Evolutionary conservation across 768 basidiomycete genomes (phyloP).

Genomic region (Suillus tomentosus): DNA sequence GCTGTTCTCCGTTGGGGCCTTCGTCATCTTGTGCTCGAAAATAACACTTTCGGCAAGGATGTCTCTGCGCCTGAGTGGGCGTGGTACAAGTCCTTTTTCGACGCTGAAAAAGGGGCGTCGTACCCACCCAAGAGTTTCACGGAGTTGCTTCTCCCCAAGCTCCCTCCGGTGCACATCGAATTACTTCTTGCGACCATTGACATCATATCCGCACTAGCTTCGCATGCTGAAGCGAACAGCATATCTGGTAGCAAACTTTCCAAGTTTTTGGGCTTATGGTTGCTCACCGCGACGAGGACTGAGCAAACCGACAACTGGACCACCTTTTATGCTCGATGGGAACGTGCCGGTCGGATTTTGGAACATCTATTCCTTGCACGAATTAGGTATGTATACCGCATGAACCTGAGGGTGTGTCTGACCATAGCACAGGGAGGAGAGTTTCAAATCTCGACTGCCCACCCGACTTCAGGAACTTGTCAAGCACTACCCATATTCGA

Average conservation of each 20-base stretch:
- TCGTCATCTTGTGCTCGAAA: constrained; percentile 69
- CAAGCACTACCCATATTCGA: constrained; percentile 63
- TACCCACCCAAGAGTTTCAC: constrained; percentile 69
- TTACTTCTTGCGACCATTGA: constrained; percentile 60
- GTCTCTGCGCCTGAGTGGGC: constrained; percentile 46
- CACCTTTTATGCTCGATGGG: constrained; percentile 75
- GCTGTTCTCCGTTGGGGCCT: constrained; percentile 82
- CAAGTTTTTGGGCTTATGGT: constrained; percentile 74
- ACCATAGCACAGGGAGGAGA: constrained; percentile 52
- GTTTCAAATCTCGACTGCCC: constrained; percentile 57
- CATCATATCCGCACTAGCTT: constrained; percentile 67
- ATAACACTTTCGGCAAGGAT: constrained; percentile 58
- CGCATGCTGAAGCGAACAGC: constrained; percentile 71
- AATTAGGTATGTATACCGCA: constrained; percentile 53
- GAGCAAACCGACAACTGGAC: constrained; percentile 59
- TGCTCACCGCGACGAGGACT: constrained; percentile 52
- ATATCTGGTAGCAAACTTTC: constrained; percentile 78
- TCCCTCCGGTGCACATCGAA: constrained; percentile 60
- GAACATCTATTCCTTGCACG: constrained; percentile 77
- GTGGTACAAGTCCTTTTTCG: constrained; percentile 71
- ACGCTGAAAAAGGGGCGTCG: constrained; percentile 56
- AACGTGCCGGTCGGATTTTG: constrained; percentile 66
- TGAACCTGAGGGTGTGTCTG: background rate
- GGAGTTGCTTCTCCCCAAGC: constrained; percentile 55
- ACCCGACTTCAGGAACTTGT: constrained; percentile 72